Evolutionary conservation across 768 basidiomycete genomes (phyloP), one percentile per base, ranked within the genome.

Genomic region (Auricularia heimuer): DNA sequence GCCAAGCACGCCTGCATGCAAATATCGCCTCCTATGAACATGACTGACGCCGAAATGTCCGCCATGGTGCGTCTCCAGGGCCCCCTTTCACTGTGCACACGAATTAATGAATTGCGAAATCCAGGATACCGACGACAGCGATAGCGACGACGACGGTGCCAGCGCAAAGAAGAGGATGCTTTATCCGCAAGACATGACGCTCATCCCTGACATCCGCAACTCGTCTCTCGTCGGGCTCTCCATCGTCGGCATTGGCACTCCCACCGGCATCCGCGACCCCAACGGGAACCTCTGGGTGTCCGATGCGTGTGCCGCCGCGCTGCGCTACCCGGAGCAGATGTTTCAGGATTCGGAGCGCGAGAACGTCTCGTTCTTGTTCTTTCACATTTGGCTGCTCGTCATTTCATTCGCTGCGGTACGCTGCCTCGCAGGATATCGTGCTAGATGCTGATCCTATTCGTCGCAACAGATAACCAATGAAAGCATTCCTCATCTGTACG

Each of bases 291-390:
- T 54, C 54, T 54, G 54, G 54, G 54, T 54, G 18, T 54, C 54
- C 54, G n/a, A 54, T 18, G 54, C 18, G 29, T 54, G 54, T 18
- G 29, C 29, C 29, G 54, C 54, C 29, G 18, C 54, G 54, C 54
- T 54, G 54, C 54, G 54, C 29, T 54, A 54, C 54, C 56, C 56
- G 29, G 56, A 60, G 56, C 56, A 60, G 24, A 14, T n/a, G 34
- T 60, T 60, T 29, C 56, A 60, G 56, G 56, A 60, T 18, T 14
- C 56, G 14, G 56, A 35, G 56, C 24, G 56, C 24, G 56, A 60
- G 56, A 60, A 60, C 34, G 34, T 60, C 24, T 60, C 56, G 24
- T 60, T 60, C 34, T 29, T 60, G 16, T 60, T 60, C 56, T 60
- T 60, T 29, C 56, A 60, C 56, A 35, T 60, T 4, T 60, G 56